phyloP scores from a whole-genome alignment of 371 early-diverging fungal genomes.

The Apophysomyces ossiformis region DNA sequence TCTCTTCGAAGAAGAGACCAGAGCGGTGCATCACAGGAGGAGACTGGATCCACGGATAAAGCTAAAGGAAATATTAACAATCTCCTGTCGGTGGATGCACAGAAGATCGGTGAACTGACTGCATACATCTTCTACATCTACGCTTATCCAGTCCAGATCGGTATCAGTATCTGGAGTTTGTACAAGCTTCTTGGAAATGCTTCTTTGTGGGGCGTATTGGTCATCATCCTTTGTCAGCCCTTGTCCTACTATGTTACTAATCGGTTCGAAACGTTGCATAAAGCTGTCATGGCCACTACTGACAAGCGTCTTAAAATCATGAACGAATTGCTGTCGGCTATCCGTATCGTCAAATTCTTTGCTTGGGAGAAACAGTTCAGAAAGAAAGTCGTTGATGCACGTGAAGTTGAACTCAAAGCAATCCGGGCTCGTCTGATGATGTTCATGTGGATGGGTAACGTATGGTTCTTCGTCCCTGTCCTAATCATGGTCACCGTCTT shows the following conservation, averaged over 20 bases:
- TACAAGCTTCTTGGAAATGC: constrained; percentile 64
- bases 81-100: constrained; percentile 54
- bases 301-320: constrained; percentile 64
- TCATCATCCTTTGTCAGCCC: constrained; percentile 61
- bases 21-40: constrained; percentile 24
- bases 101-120: constrained; percentile 48
- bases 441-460: constrained; percentile 40
- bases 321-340: constrained; percentile 70
- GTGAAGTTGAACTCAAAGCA: constrained; percentile 49
- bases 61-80: constrained; percentile 47
- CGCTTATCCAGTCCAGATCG: constrained; percentile 58
- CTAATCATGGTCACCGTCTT: constrained; percentile 55
- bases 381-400: constrained; percentile 48
- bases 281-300: constrained; percentile 55
- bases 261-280: constrained; percentile 50
- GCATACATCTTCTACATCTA: constrained; percentile 59
- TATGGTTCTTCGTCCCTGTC: constrained; percentile 45
- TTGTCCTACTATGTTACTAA: constrained; percentile 54
- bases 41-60: constrained; percentile 25
- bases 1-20: constrained; percentile 54
- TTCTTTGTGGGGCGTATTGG: constrained; percentile 61
- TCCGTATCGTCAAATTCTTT: constrained; percentile 77
- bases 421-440: constrained; percentile 40
- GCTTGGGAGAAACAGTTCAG: constrained; percentile 75
- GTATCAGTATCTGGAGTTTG: constrained; percentile 61